Conservation (phyloP, 2,329 filamentous ascomycete genomes). For the Cadophora sp. region DNA sequence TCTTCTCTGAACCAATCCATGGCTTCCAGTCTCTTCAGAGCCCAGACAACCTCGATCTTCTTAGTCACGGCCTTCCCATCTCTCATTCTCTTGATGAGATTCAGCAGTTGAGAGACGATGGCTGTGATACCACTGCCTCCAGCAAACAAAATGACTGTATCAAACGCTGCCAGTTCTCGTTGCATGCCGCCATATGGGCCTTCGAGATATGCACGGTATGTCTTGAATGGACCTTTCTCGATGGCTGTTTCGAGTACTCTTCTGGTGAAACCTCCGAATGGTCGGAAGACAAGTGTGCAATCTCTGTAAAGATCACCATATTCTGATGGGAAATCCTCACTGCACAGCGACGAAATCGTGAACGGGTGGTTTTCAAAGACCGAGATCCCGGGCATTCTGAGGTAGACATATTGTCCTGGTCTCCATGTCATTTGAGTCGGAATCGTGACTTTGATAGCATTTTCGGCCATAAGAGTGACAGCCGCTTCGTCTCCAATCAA, state of each 20-base stretch:
- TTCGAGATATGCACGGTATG: conserved; percentile 90
- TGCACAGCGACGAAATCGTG: conserved; percentile 91
- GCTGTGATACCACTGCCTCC: conserved; percentile 95
- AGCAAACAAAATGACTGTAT: conserved; percentile 90
- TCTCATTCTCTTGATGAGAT: conserved; percentile 95
- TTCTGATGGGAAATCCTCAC: conserved; percentile 89
- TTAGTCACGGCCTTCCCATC: conserved; percentile 93
- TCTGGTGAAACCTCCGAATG: conserved; percentile 88
- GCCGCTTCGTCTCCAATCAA: conserved; percentile 91
- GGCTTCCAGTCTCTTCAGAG: conserved; percentile 86
- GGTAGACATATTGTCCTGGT: conserved; percentile 92
- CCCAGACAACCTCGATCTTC: conserved; percentile 92
- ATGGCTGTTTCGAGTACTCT: conserved; percentile 84
- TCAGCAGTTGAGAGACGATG: conserved; percentile 86
- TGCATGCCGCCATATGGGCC: conserved; percentile 96
- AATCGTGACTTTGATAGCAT: conserved; percentile 94
- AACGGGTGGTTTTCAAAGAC: conserved; percentile 94
- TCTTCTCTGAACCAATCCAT: conserved; percentile 99
- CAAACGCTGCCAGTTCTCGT: conserved; percentile 86
- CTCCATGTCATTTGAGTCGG: conserved; percentile 93
- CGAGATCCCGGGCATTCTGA: conserved; percentile 92
- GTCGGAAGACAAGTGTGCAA: conserved; percentile 89
- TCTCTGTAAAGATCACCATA: conserved; percentile 90
- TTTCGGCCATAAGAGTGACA: conserved; percentile 87
- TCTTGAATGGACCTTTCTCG: conserved; percentile 87